These are phyloP conservation scores for Blastomyces gilchristii DNA, from an alignment of 2,329 filamentous ascomycete genomes.

Conservation along the genomic window DNA sequence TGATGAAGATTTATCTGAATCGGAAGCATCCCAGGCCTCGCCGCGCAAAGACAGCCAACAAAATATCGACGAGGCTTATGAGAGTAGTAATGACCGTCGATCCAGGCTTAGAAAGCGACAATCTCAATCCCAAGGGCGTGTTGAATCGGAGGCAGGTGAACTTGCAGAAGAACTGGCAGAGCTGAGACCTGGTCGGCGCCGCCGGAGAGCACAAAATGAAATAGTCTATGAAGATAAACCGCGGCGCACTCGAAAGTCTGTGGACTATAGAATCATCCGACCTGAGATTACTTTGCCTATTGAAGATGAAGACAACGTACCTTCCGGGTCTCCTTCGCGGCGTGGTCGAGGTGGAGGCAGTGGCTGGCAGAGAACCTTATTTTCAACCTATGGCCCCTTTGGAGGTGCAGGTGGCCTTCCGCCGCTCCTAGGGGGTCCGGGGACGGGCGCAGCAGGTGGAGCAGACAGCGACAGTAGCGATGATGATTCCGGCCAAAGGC, in stretches of 20 bases:
- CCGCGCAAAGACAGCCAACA: slow-evolving; percentile 33
- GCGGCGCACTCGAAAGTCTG: slow-evolving; percentile 51
- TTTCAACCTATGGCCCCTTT: slow-evolving; percentile 87
- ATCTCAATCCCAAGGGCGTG: slow-evolving; percentile 38
- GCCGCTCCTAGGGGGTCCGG: slow-evolving; percentile 62
- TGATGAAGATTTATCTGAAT: slow-evolving; percentile 45
- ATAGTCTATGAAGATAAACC: slow-evolving; percentile 36
- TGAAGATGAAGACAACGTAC: slow-evolving; percentile 63
- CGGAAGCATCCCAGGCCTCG: slow-evolving; percentile 38
- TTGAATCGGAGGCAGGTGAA: slow-evolving; percentile 44
- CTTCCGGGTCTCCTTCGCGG: slow-evolving; percentile 58
- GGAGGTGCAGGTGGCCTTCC: slow-evolving; percentile 68
- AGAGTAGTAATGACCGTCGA: slow-evolving; percentile 40
- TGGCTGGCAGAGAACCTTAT: slow-evolving; percentile 68
- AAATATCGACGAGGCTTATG: slow-evolving; percentile 38
- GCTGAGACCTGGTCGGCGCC: slow-evolving; percentile 38
- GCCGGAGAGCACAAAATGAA: slow-evolving; percentile 27
- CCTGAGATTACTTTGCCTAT: slow-evolving; percentile 59
- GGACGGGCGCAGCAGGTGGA: slow-evolving; percentile 58
- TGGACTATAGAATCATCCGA: slow-evolving; percentile 79
- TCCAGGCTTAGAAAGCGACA: slow-evolving; percentile 42
- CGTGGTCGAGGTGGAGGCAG: slow-evolving; percentile 53
- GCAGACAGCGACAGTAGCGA: slow-evolving; percentile 95
- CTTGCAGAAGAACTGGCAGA: slow-evolving; percentile 50
- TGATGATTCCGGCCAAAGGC: slow-evolving; percentile 57